These are phyloP conservation scores for Reticulascus tulasneorum DNA, from an alignment of 2,329 filamentous ascomycete species.

Conservation along the genomic window DNA sequence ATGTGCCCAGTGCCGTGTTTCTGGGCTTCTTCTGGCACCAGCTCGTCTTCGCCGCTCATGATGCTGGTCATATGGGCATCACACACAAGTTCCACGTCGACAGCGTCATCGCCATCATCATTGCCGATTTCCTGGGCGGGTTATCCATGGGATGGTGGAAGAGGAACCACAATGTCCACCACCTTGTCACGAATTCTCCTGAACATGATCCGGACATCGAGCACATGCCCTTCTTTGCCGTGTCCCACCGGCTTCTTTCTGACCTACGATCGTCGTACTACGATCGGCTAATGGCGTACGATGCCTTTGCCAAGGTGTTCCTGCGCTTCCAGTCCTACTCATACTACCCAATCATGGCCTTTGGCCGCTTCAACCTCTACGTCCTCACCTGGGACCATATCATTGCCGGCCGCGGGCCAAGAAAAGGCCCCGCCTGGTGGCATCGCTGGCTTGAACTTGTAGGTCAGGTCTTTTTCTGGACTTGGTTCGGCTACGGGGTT, in stretches of 20 bases:
- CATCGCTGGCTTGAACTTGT: constrained; percentile 75
- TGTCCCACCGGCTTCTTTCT: constrained; percentile 75
- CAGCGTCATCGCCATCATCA: constrained; percentile 80
- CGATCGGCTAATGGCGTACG: constrained; percentile 73
- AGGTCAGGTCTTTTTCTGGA: constrained; percentile 79
- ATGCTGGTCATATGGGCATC: constrained; percentile 96
- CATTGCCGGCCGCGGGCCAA: constrained; percentile 64
- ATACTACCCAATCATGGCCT: constrained; percentile 76
- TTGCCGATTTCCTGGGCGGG: constrained; percentile 86
- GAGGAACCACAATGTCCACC: constrained; percentile 90
- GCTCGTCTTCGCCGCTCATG: constrained; percentile 87
- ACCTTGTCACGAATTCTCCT: constrained; percentile 90
- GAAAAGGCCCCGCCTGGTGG: constrained; percentile 76
- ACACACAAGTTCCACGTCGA: constrained; percentile 86
- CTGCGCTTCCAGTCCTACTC: constrained; percentile 74
- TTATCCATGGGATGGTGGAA: constrained; percentile 97
- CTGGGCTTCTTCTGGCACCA: constrained; percentile 91
- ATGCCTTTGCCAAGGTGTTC: constrained; percentile 65
- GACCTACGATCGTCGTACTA: constrained; percentile 79
- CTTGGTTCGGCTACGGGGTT: constrained; percentile 80
- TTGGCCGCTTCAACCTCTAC: constrained; percentile 88
- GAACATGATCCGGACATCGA: constrained; percentile 96
- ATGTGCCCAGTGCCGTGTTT: constrained; percentile 64
- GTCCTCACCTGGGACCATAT: constrained; percentile 76
- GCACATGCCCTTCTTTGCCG: constrained; percentile 83